Conservation (phyloP, 2,329 filamentous ascomycete genomes). For the Phaeosphaeriaceae sp. region DNA sequence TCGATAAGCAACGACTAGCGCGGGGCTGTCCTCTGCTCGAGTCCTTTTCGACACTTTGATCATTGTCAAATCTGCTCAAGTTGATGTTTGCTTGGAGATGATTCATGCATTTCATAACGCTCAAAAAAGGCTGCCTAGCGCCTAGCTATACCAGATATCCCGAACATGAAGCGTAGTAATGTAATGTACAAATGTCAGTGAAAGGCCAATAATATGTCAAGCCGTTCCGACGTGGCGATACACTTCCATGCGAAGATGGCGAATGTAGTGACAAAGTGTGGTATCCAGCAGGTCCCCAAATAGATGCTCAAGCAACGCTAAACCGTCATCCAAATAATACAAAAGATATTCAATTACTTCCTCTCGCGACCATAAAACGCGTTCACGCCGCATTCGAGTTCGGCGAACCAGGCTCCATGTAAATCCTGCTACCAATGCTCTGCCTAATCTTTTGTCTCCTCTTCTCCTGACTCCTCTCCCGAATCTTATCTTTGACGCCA, state of each 20-base stretch:
- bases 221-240: background rate
- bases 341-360: background rate
- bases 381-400: background rate
- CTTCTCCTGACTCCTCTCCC: slow-evolving; percentile 58
- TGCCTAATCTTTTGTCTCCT: slow-evolving; percentile 61
- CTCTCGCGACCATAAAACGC: too few relatives aligned
- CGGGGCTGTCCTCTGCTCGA: background rate
- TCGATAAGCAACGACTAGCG: background rate
- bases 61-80: background rate
- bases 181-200: background rate
- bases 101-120: too few relatives aligned
- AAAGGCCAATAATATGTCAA: background rate
- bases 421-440: slow-evolving; percentile 57
- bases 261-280: background rate
- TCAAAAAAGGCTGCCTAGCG: background rate
- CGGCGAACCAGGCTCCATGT: background rate
- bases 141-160: background rate
- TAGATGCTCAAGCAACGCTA: background rate
- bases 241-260: background rate
- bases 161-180: background rate
- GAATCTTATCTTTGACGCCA: slow-evolving; percentile 57
- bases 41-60: background rate
- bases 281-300: background rate
- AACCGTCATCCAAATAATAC: background rate
- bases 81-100: too few relatives aligned